These are phyloP conservation scores for Kwoniella shivajii DNA, from an alignment of 1,284 basidiomycete genomes.

Conservation along the genomic window DNA sequence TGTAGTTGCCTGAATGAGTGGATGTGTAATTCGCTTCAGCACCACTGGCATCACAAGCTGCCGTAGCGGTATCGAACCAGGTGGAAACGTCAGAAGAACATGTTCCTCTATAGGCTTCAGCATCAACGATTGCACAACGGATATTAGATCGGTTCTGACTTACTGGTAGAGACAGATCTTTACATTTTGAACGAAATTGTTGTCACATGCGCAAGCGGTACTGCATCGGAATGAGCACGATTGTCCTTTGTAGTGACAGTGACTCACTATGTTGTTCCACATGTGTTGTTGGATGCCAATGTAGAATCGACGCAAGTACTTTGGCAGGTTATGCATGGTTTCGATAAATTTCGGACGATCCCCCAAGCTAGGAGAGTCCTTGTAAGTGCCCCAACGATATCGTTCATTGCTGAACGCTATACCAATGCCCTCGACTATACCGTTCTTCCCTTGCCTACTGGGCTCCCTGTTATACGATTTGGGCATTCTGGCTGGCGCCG, in stretches of 20 bases:
- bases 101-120: neutral
- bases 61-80: neutral
- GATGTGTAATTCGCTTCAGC: neutral
- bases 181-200: slow-evolving; percentile 1
- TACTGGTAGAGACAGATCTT: slow-evolving; percentile 8
- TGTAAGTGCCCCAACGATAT: too few species aligned
- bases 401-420: too few species aligned
- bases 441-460: too few species aligned
- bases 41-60: neutral
- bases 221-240: neutral
- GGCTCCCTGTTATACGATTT: too few species aligned
- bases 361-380: too few species aligned
- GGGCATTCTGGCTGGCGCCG: too few species aligned
- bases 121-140: neutral
- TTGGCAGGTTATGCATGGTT: too few species aligned
- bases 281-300: neutral
- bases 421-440: too few species aligned
- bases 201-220: slow-evolving; percentile 2
- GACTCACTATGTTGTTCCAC: slow-evolving; percentile 1
- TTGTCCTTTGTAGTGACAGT: neutral
- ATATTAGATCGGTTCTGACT: neutral
- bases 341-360: too few species aligned
- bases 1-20: slow-evolving; percentile 1
- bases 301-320: neutral
- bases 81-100: slow-evolving; percentile 5